Evolutionary conservation across 192 early-diverging fungal species (phyloP), one percentile per base, ranked within the genome.

Genomic region (Gorgonomyces haynaldii): DNA sequence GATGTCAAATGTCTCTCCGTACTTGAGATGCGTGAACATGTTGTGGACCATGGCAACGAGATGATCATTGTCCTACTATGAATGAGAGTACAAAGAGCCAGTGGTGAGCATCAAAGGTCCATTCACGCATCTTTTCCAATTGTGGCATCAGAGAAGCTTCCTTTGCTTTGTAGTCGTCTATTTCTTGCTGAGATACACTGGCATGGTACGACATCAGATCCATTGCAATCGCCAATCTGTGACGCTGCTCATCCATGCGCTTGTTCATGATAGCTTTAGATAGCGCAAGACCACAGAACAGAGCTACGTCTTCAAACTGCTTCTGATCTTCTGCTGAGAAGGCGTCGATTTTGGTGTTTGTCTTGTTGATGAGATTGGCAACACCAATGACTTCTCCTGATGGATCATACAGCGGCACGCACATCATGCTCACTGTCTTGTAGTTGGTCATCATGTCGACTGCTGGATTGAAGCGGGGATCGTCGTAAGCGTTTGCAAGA

Each of bases 161-260:
- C 9, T 38, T 45, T 0, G 20, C 28, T 12, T 53, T 37, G 23
- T 61, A 65, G 19, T 16, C 12, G 0, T 42, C 28, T 5, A 64
- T 39, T 25, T 70, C 69, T 27, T 63, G 46, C 2, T 42, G 24
- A 5, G 28, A 17, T 2, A 54, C 36, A 8, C 42, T 60, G 20
- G 59, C 56, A 37, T 71, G 69, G 39, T 54, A 71, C 2, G 54
- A 57, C 53, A 71, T 71, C 40, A 71, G 32, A 42, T 71, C 69
- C 46, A 71, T 44, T 2, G 55, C 46, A 2, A 71, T 42, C 9
- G 50, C 49, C 23, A 71, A 43, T 15, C 34, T 2, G 36, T 61
- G 44, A 21, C 52, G 45, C 32, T 62, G 49, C 16, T 56, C 46
- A 26, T 52, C 37, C 8, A 55, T 54, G 9, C 50, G 22, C 32